Conservation (phyloP, 2,329 filamentous ascomycete genomes). For the Fusarium avenaceum region DNA sequence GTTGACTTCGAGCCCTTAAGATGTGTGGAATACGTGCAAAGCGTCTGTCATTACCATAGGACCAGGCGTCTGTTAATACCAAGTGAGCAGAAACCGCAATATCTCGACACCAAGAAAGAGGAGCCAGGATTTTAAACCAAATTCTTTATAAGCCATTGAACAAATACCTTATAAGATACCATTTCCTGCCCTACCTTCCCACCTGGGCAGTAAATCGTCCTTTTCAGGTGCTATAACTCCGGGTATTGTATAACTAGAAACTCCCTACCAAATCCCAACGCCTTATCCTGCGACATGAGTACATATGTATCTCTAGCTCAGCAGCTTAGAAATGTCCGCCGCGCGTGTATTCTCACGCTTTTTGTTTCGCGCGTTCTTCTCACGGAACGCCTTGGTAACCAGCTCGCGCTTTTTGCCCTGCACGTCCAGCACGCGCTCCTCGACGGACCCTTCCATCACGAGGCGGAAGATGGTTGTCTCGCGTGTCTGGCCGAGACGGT, state of each 20-base stretch:
- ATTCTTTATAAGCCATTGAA: background rate
- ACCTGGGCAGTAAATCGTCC: background rate
- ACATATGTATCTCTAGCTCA: constrained; percentile 48
- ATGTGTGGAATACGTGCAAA: background rate
- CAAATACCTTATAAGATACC: background rate
- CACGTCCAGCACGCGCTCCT: constrained; percentile 83
- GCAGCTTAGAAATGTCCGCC: constrained; percentile 66
- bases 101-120: background rate
- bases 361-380: constrained; percentile 67
- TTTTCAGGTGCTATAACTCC: background rate
- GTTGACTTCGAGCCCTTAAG: background rate
- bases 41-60: background rate
- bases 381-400: constrained; percentile 83
- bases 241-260: constrained; percentile 14
- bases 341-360: constrained; percentile 70
- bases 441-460: constrained; percentile 83
- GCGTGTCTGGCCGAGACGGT: constrained; percentile 85
- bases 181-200: background rate
- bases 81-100: background rate
- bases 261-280: constrained; percentile 4
- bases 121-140: background rate
- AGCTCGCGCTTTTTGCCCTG: constrained; percentile 84
- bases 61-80: background rate
- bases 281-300: background rate
- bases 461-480: constrained; percentile 84